These are phyloP conservation scores for Harringtonia aguacate DNA, from an alignment of 2,329 filamentous ascomycete species.

Conservation along the genomic window DNA sequence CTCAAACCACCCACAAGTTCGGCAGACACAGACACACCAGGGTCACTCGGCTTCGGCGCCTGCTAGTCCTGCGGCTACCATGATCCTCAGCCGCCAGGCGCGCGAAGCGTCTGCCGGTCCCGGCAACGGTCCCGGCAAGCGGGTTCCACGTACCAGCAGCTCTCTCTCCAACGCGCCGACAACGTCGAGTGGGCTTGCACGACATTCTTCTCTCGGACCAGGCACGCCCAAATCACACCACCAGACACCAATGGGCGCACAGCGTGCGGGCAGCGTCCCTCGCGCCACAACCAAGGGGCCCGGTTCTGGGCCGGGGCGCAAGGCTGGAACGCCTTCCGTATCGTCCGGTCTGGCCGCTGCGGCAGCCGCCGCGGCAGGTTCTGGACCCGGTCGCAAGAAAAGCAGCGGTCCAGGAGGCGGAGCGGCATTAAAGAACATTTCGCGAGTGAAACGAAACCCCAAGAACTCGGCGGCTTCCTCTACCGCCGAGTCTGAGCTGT, in stretches of 20 bases:
- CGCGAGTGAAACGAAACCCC: constrained; percentile 48
- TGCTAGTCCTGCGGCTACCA: constrained; percentile 48
- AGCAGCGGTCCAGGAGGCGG: constrained; percentile 20
- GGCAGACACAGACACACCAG: constrained; percentile 35
- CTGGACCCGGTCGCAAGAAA: constrained; percentile 34
- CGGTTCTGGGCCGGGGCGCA: constrained; percentile 29
- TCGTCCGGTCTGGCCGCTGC: background rate
- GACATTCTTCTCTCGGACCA: constrained; percentile 52
- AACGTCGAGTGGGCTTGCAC: constrained; percentile 47
- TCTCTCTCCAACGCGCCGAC: constrained; percentile 35
- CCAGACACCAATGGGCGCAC: constrained; percentile 16
- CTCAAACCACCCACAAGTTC: constrained; percentile 32
- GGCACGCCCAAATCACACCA: constrained; percentile 44
- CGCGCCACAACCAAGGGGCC: constrained; percentile 37
- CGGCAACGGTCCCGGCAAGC: constrained; percentile 35
- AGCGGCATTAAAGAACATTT: constrained; percentile 44
- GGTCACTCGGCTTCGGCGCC: constrained; percentile 46
- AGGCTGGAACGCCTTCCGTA: constrained; percentile 30
- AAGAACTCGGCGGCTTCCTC: constrained; percentile 50
- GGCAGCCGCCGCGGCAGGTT: constrained; percentile 6
- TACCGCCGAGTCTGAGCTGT: constrained; percentile 53
- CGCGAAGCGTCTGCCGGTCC: constrained; percentile 50
- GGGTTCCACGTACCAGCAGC: constrained; percentile 36
- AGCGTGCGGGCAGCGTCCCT: constrained; percentile 46
- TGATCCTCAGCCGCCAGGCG: constrained; percentile 45